Conservation (phyloP, 495 filamentous ascomycete genomes). For the Aspergillus asperescens region DNA sequence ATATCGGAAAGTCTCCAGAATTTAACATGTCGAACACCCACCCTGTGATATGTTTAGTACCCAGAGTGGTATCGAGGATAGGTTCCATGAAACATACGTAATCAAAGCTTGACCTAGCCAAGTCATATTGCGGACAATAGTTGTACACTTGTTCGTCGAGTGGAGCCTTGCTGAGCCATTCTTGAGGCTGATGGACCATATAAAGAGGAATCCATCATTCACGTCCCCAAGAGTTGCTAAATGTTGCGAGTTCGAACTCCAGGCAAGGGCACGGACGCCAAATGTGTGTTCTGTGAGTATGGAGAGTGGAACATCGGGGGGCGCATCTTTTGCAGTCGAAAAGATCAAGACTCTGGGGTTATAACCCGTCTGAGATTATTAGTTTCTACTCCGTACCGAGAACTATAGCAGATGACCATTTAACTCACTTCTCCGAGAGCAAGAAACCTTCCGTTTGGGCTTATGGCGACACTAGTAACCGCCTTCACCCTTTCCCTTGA, state of each 20-base stretch:
- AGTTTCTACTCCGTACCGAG: neutral
- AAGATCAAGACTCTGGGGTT: slow-evolving; percentile 88
- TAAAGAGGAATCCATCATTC: slow-evolving; percentile 90
- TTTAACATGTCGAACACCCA: slow-evolving; percentile 88
- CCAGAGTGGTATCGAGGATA: neutral
- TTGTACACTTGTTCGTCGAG: slow-evolving; percentile 91
- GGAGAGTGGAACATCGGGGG: slow-evolving; percentile 75
- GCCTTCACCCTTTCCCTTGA: slow-evolving; percentile 88
- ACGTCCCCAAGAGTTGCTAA: slow-evolving; percentile 80
- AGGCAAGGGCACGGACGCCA: slow-evolving; percentile 81
- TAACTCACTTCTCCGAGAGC: slow-evolving; percentile 80
- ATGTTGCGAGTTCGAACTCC: slow-evolving; percentile 81
- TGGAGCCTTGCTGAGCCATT: slow-evolving; percentile 83
- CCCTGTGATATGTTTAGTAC: slow-evolving; percentile 36
- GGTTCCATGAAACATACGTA: slow-evolving; percentile 44
- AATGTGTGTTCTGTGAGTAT: slow-evolving; percentile 86
- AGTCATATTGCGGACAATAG: slow-evolving; percentile 71
- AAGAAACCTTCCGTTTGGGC: slow-evolving; percentile 80
- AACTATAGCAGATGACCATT: neutral
- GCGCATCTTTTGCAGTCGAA: slow-evolving; percentile 65
- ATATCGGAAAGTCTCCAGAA: slow-evolving; percentile 78
- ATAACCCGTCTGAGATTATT: slow-evolving; percentile 65
- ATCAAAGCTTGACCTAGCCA: slow-evolving; percentile 75
- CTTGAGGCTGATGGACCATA: slow-evolving; percentile 79
- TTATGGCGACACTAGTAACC: slow-evolving; percentile 91